These are phyloP conservation scores for Ogataea trehalophila DNA, from an alignment of 805 yeast species.

Conservation along the genomic window DNA sequence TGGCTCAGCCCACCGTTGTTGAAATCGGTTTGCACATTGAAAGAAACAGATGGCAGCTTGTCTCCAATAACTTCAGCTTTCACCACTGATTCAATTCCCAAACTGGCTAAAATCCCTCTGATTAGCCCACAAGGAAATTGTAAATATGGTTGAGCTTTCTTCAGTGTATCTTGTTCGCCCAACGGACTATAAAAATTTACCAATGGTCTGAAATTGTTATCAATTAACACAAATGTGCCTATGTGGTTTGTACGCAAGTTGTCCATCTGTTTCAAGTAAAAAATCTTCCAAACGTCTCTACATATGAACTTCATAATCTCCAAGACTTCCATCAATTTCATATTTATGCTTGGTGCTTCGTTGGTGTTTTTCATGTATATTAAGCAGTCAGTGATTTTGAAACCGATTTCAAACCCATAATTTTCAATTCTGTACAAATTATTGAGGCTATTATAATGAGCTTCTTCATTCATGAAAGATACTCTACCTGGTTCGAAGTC, in stretches of 20 bases:
- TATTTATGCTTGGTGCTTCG: conserved; percentile 13
- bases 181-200: conserved; percentile 42
- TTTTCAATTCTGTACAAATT: conserved; percentile 57
- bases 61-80: conserved; percentile 49
- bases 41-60: conserved; percentile 63
- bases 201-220: conserved; percentile 55
- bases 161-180: conserved; percentile 40
- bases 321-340: conserved; percentile 52
- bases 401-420: conserved; percentile 55
- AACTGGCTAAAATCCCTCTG: conserved; percentile 62
- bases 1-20: conserved; percentile 3
- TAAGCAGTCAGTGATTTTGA: conserved; percentile 24
- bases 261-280: conserved; percentile 85
- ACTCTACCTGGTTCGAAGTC: conserved; percentile 35
- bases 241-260: conserved; percentile 89
- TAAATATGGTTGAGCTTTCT: conserved; percentile 44
- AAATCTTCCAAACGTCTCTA: conserved; percentile 80
- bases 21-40: conserved; percentile 56
- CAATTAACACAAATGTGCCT: conserved; percentile 76
- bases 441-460: conserved; percentile 39
- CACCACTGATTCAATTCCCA: conserved; percentile 65
- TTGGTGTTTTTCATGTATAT: conserved; percentile 21
- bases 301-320: conserved; percentile 91
- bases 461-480: conserved; percentile 32
- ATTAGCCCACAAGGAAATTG: conserved; percentile 77